Evolutionary conservation across 208 protist species (phyloP).

Genomic region (Crithidia acanthocephali): DNA sequence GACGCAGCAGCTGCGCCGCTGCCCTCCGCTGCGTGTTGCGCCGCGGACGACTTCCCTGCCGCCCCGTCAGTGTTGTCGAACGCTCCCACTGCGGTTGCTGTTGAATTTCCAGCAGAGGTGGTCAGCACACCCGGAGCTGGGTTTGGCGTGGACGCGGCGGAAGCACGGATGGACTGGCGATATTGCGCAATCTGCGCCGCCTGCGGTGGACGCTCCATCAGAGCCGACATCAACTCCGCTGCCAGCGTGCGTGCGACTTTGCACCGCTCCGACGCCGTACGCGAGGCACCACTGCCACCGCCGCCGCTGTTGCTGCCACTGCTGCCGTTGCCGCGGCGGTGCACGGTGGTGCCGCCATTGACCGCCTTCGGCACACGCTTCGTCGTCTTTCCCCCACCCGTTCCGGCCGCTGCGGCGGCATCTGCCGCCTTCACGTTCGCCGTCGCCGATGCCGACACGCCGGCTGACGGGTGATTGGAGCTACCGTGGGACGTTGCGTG

Average conservation of each 20-base stretch:
- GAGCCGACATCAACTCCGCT: conserved; percentile 52
- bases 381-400: neutral
- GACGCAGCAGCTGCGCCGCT: neutral
- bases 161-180: conserved; percentile 7
- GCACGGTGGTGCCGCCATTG: neutral
- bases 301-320: neutral
- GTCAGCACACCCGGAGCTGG: neutral
- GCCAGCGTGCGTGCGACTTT: conserved; percentile 47
- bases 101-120: too few relatives aligned
- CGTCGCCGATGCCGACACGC: neutral
- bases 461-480: neutral
- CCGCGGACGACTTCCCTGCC: neutral
- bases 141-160: neutral
- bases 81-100: too few relatives aligned
- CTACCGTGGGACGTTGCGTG: too few relatives aligned
- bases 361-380: conserved; percentile 3
- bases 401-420: neutral
- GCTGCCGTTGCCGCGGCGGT: conserved; percentile 1
- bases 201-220: conserved; percentile 52
- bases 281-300: neutral
- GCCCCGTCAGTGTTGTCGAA: neutral
- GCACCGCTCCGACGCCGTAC: conserved; percentile 34
- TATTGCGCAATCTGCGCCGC: conserved; percentile 26
- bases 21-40: neutral
- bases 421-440: neutral